Percentiles rank a stretch among this genome's conserved stretches.
phyloP scores from a whole-genome alignment of 2,329 filamentous ascomycete genomes.

The Nemania sp. region DNA sequence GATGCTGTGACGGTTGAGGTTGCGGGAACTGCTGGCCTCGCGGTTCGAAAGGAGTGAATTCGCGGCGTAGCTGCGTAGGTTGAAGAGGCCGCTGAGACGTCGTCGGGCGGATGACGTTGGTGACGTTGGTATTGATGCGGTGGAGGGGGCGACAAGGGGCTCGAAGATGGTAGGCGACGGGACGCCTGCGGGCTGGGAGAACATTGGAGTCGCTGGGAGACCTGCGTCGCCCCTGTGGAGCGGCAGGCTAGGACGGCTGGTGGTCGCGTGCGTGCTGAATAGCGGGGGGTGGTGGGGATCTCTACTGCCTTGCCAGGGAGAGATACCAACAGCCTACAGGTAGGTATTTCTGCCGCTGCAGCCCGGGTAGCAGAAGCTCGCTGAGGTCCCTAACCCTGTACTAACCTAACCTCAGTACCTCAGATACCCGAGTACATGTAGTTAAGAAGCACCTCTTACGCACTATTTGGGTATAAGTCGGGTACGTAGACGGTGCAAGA shows the following conservation, averaged over 20 bases:
- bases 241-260: slow-evolving; percentile 6
- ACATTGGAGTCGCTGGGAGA: slow-evolving; percentile 35
- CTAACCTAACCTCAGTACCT: too few species aligned
- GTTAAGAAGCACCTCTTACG: too few species aligned
- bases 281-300: background rate
- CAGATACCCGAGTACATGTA: background rate
- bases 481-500: too few species aligned
- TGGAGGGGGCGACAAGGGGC: slow-evolving; percentile 35
- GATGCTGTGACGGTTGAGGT: slow-evolving; percentile 28
- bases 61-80: slow-evolving; percentile 35
- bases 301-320: too few species aligned
- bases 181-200: slow-evolving; percentile 38
- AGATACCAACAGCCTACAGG: too few species aligned
- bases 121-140: slow-evolving; percentile 31
- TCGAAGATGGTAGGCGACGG: slow-evolving; percentile 38
- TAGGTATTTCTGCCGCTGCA: too few species aligned
- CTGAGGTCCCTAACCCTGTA: too few species aligned
- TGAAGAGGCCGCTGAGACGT: slow-evolving; percentile 38
- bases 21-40: slow-evolving; percentile 31
- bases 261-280: slow-evolving; percentile 20
- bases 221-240: slow-evolving; percentile 13
- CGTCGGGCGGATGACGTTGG: slow-evolving; percentile 28
- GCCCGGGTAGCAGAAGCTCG: too few species aligned
- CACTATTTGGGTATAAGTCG: too few species aligned
- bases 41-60: slow-evolving; percentile 31